Evolutionary conservation across 192 early-diverging fungal genomes (phyloP).

Genomic region (Coemansia sp.): DNA sequence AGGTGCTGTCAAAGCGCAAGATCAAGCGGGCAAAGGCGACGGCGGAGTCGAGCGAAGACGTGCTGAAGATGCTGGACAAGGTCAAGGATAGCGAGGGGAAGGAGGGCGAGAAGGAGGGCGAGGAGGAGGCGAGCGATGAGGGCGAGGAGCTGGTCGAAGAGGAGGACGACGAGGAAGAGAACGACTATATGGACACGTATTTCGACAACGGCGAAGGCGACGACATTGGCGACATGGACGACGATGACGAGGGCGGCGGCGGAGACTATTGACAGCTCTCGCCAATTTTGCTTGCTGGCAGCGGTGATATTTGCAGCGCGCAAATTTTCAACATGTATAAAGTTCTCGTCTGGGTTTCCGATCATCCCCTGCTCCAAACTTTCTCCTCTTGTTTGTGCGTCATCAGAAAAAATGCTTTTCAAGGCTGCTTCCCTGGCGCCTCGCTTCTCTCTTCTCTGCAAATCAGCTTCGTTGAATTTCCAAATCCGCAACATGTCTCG

Average conservation of each 20-base stretch:
- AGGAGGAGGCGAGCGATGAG: constrained; percentile 19
- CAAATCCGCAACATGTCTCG: constrained; percentile 32
- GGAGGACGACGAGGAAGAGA: constrained; percentile 36
- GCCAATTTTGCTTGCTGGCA: too few species aligned
- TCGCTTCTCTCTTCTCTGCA: not conserved
- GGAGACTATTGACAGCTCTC: too few species aligned
- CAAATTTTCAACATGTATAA: too few species aligned
- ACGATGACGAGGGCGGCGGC: constrained; percentile 5
- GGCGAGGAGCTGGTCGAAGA: constrained; percentile 19
- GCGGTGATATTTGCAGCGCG: too few species aligned
- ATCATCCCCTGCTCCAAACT: too few species aligned
- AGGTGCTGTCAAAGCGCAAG: constrained; percentile 25
- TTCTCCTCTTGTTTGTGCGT: not conserved
- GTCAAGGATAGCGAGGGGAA: not conserved
- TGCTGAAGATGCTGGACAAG: not conserved
- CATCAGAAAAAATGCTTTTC: constrained; percentile 1
- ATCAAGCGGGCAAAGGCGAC: constrained; percentile 16
- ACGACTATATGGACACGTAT: constrained; percentile 51
- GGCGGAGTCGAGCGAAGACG: constrained; percentile 1
- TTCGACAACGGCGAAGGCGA: constrained; percentile 53
- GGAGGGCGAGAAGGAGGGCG: constrained; percentile 12
- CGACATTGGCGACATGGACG: constrained; percentile 47
- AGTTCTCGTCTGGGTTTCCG: too few species aligned
- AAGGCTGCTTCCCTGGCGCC: not conserved
- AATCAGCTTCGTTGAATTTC: not conserved